Evolutionary conservation across 768 basidiomycete genomes (phyloP), one percentile per base, ranked within the genome.

Genomic region (Rickenella mellea): DNA sequence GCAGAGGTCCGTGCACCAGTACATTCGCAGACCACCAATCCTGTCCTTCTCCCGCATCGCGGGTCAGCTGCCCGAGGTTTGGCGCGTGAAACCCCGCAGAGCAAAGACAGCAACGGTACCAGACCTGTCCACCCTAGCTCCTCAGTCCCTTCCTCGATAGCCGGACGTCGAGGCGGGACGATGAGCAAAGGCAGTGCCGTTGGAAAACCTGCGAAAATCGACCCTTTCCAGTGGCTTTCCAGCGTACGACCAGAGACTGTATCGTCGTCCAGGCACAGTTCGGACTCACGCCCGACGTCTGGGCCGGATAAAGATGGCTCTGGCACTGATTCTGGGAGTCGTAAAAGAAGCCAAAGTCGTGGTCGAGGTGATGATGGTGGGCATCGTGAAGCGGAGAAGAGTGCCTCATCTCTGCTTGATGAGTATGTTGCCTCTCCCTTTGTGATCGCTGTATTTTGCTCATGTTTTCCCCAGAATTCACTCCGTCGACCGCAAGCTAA

Each of bases 211-310:
- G 63, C 70, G 10, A 63, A 68, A 32, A 74, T 89, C 65, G 80
- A 87, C 33, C 67, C 78, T 5, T 63, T 83, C 29, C 68, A 74
- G 2, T 90, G 88, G 87, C 54, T 88, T 40, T 71, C 79, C 11
- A 83, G 70, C 48, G 79, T 89, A 39, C 68, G 65, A 5, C 61
- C 51, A 6, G 68, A 70, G 11, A 66, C 74, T 47, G 68, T 64
- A n/a, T 64, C 62, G 7, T 63, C 60, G 2, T 74, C 72, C 29
- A 64, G 73, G 39, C 46, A 71, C 30, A 69, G 67, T 15, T 76
- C 71, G 27, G 60, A 60, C 50, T 71, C 76, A 29, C 59, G 71
- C 46, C 48, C 55, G 25, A 55, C 58, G 29, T 55, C 56, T 17
- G 49, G 51, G 21, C 30, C 41, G 46, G 45, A 50, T n/a, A 44